phyloP scores from a whole-genome alignment of 352 stramenopile genomes.

The Globisporangium perplexum region DNA sequence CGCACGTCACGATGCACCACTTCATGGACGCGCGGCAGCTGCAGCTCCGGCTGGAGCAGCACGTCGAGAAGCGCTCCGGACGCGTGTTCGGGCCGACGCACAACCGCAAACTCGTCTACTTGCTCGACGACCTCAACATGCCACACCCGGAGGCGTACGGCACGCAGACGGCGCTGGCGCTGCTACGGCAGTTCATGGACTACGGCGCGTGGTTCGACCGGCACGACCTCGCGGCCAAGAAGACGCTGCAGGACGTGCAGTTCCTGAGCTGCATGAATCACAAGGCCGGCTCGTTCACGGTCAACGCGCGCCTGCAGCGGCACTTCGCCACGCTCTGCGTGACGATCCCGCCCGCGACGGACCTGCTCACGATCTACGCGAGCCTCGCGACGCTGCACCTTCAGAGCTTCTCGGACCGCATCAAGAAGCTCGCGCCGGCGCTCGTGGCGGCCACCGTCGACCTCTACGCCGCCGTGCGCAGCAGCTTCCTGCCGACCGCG shows the following conservation, averaged over 20 bases:
- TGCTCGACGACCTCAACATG: slow-evolving; percentile 91
- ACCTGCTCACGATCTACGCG: slow-evolving; percentile 68
- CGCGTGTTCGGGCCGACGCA: slow-evolving; percentile 78
- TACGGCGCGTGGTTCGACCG: slow-evolving; percentile 91
- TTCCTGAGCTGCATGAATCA: slow-evolving; percentile 90
- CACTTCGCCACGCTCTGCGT: slow-evolving; percentile 86
- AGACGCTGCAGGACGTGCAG: slow-evolving; percentile 86
- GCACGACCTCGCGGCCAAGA: slow-evolving; percentile 80
- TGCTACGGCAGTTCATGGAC: slow-evolving; percentile 91
- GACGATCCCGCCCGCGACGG: slow-evolving; percentile 52
- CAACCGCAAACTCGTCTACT: slow-evolving; percentile 83
- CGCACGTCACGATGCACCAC: slow-evolving; percentile 77
- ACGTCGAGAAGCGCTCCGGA: slow-evolving; percentile 84
- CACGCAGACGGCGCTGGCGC: slow-evolving; percentile 85
- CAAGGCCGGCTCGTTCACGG: slow-evolving; percentile 82
- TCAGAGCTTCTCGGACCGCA: slow-evolving; percentile 64
- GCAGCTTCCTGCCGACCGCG: slow-evolving; percentile 85
- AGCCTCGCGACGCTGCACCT: slow-evolving; percentile 64
- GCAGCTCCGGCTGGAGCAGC: slow-evolving; percentile 73
- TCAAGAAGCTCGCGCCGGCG: slow-evolving; percentile 56
- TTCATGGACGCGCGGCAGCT: slow-evolving; percentile 83
- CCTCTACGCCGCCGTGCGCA: slow-evolving; percentile 63
- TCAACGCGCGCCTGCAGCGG: slow-evolving; percentile 85
- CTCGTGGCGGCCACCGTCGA: slow-evolving; percentile 83
- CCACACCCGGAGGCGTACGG: slow-evolving; percentile 83